Percentiles rank a stretch among this genome's conserved stretches.
Evolutionary conservation across 1,139 yeast species (phyloP).

Genomic region (Yamadazyma dushanensis): DNA sequence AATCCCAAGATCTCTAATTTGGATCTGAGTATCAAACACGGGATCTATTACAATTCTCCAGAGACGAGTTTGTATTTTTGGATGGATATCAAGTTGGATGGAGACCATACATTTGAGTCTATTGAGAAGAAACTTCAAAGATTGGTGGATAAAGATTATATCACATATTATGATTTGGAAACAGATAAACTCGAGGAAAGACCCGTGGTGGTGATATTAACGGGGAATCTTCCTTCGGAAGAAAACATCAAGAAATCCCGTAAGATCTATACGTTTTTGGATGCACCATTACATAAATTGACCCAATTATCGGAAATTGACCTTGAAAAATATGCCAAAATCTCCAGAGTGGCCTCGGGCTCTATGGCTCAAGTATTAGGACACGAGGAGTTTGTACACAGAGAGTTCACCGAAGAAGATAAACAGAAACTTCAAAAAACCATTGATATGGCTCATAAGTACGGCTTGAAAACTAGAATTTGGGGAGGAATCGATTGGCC

Average conservation of each 20-base stretch:
- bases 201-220: constrained; percentile 40
- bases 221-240: constrained; percentile 42
- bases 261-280: constrained; percentile 36
- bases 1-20: constrained; percentile 24
- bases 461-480: constrained; percentile 38
- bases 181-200: constrained; percentile 27
- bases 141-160: constrained; percentile 33
- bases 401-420: constrained; percentile 23
- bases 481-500: constrained; percentile 51
- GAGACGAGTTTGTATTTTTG: constrained; percentile 41
- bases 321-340: constrained; percentile 23
- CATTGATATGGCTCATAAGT: constrained; percentile 35
- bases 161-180: constrained; percentile 34
- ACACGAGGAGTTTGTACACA: constrained; percentile 15
- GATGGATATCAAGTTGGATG: constrained; percentile 45
- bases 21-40: constrained; percentile 20
- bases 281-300: constrained; percentile 37
- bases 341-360: constrained; percentile 38
- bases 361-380: constrained; percentile 35
- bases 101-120: constrained; percentile 31
- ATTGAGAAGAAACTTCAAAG: constrained; percentile 30
- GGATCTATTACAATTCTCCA: constrained; percentile 41
- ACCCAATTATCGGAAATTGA: constrained; percentile 15
- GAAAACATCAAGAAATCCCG: constrained; percentile 23
- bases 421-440: constrained; percentile 18